Base-by-base conservation (phyloP, 2,329 filamentous ascomycete genomes). In the Sarocladiaceae sp. region DNA sequence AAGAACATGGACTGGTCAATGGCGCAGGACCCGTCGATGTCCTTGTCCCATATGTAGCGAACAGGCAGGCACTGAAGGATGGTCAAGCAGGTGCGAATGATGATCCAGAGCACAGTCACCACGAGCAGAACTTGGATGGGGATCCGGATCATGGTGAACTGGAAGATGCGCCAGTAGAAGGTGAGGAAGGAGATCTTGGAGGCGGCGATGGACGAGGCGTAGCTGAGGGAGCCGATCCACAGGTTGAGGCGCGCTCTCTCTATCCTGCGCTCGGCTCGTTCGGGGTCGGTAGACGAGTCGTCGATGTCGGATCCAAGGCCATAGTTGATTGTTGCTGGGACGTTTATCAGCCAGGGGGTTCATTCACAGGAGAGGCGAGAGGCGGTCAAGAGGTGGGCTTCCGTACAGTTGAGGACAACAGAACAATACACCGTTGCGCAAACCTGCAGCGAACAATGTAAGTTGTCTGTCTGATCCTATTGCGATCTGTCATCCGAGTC, bases 91-190 rank as follows among this genome's bases (percentile, higher is more conserved):
- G n/a, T 23, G 2, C 23, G 18, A 7, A 42, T 4, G 7, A 42
- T 18, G 19, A 42, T 16, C 37, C 37, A 42, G 10, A 42, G 9
- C 12, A 23, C 37, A 18, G 15, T n/a, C 15, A 27, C 23, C 7
- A 26, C 23, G 37, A 20, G 23, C 5, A 43, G 41, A 16, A 29
- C 19, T n/a, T 33, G 24, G 27, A 43, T 43, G n/a, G 41, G 41
- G n/a, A 43, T 33, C 19, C 41, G 26, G 15, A 43, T 43, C 16
- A 16, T n/a, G 16, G 41, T 33, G 16, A 33, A 18, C 16, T 43
- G 24, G 27, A 43, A 43, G 23, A 43, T 15, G 16, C 41, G 41
- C 41, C 41, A 43, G 41, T 43, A 43, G n/a, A 43, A 26, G n/a
- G 41, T n/a, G n/a, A 43, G 41, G 27, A 43, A 33, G 26, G 41